Evolutionary conservation across 1,284 basidiomycete genomes (phyloP), one percentile per base, ranked within the genome.

Genomic region (Boletus semigastroideus): DNA sequence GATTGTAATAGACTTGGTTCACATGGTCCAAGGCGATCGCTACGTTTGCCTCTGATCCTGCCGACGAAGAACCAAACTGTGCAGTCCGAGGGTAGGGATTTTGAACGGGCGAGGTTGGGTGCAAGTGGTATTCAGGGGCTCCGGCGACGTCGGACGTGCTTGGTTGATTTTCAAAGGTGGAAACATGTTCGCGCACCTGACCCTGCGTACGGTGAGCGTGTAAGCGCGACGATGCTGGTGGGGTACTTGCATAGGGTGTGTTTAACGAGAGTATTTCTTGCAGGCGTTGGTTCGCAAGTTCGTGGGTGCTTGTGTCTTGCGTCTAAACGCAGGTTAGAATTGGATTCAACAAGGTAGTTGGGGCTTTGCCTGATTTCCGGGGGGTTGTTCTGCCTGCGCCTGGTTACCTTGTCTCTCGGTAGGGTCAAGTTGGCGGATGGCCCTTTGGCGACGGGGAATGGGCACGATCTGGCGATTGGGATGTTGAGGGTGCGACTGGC

Each of bases 181-280:
- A 33, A 4, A 17, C 0, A 44, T 40, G 51, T 25, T 51, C 53
- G 13, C n/a, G 52, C 28, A 42, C 27, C 17, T 45, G 59, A 22
- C 12, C 50, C 20, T 48, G 53, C 3, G 41, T 34, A n/a, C 1
- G 42, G 14, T 44, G 46, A 20, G 58, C 17, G 7, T 48, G 55
- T 0, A 34, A 25, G 3, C 41, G 38, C 1, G 45, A 27, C 4
- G 42, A 49, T 16, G 37, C 41, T 39, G 42, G 33, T 31, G 25
- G 25, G 33, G 47, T 14, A 37, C 48, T 28, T 5, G 57, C 1
- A 14, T 53, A 42, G 13, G 59, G 31, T 5, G 53, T 4, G 9
- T 31, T 14, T 9, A 65, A 28, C 2, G 62, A 57, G 27, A 68
- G 65, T 20, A 68, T 25, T n/a, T 68, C 55, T 20, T 62, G 66